Base-by-base conservation (phyloP, 257 asterid genomes). In the Nicotiana paniculata region DNA sequence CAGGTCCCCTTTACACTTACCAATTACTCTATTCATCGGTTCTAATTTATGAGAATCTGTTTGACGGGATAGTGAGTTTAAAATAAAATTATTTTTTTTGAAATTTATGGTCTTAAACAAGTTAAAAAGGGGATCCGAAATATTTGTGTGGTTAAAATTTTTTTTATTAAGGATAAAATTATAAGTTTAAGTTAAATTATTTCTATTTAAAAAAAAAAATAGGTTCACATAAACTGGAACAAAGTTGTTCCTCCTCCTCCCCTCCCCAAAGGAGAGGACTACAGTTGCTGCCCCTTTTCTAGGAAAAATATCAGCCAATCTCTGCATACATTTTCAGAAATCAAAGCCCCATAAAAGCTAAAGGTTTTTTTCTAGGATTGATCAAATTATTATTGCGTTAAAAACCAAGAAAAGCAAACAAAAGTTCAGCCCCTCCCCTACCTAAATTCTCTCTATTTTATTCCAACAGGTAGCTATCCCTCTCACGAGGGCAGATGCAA, bases 321-420 rank as follows among this genome's bases (percentile, higher is more conserved):
- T 83, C 83, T 78, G 83, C 84, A 70, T 58, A 68, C 77, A 62
- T 84, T 86, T 85, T 78, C 87, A 87, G 86, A 74, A 87, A 87
- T 69, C 89, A 84, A 84, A 85, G 77, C 32, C 12, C 88, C 89
- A 80, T 81, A 85, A 87, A 90, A 87, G 85, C 87, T 68, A 81
- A 74, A 82, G 70, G 74, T 87, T 82, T 85, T 79, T 88, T 81
- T 88, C 89, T 91, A 84, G 88, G 92, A 85, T 76, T 85, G 88
- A 90, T 81, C 89, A 91, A 90, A 88, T 88, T 37, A 88, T 88
- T 37, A 79, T 77, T 81, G 82, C 28, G 66, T 80, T 70, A 46
- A 59, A 63, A 80, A 30, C 63, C 35, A 76, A 30, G 18, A 55
- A 85, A 80, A 86, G 59, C 84, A 59, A 4, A 30, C 13, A 77